Evolutionary conservation across 768 basidiomycete species (phyloP).

Genomic region (Naematelia aurantialba): DNA sequence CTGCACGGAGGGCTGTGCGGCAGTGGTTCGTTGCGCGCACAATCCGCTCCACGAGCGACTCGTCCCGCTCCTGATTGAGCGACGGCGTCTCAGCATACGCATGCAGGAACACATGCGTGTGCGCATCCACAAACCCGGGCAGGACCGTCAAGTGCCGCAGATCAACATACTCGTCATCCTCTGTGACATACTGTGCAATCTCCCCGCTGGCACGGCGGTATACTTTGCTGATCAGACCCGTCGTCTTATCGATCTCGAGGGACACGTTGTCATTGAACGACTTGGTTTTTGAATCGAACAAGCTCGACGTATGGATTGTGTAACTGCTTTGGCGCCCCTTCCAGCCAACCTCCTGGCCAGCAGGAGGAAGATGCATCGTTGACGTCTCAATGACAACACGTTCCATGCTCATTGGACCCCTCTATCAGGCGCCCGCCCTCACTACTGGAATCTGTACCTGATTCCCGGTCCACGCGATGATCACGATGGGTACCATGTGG

Average conservation of each 20-base stretch:
- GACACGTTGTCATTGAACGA: conserved; percentile 10
- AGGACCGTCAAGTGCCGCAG: conserved; percentile 18
- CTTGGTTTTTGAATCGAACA: conserved; percentile 18
- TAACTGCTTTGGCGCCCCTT: not conserved
- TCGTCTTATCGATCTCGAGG: conserved; percentile 7
- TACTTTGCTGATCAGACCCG: conserved; percentile 14
- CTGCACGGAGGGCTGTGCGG: conserved; percentile 18
- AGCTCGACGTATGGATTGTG: conserved; percentile 12
- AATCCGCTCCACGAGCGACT: conserved; percentile 22
- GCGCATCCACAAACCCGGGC: conserved; percentile 25
- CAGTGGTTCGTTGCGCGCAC: conserved; percentile 24
- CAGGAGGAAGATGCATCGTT: not conserved
- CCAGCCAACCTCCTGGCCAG: not conserved
- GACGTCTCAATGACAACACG: no score
- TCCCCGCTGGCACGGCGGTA: not conserved
- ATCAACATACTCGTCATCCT: conserved; percentile 10
- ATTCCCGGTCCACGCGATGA: no score
- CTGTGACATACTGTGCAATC: not conserved
- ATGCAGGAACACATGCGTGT: conserved; percentile 27
- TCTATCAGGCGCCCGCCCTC: no score
- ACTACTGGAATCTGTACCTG: no score
- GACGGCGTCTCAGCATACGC: conserved; percentile 19
- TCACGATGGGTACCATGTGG: no score
- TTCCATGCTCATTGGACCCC: no score
- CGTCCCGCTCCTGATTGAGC: conserved; percentile 24